Percentiles rank a stretch among this genome's conserved stretches.
phyloP scores from a whole-genome alignment of 1,139 yeast species.

The Suhomyces terraborum region DNA sequence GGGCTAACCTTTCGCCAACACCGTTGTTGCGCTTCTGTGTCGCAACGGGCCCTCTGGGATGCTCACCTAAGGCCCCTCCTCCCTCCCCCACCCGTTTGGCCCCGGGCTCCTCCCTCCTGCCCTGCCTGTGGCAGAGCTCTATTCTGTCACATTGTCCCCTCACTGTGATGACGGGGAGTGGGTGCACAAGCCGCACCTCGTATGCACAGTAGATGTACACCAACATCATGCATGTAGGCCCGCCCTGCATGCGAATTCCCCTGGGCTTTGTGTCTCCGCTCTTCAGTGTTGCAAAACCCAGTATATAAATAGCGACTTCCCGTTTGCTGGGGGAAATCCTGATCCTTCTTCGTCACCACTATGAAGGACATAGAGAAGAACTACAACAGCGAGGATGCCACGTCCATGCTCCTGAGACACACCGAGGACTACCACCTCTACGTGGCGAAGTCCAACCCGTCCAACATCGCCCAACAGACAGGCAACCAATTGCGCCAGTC shows the following conservation, averaged over 20 bases:
- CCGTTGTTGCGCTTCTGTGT: neutral
- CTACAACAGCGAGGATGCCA: conserved; percentile 23
- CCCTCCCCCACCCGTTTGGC: neutral
- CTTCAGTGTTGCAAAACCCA: conserved; percentile 1
- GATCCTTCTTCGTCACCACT: neutral
- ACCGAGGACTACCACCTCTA: conserved; percentile 53
- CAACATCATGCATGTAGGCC: neutral
- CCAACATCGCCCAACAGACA: conserved; percentile 36
- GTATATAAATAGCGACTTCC: conserved; percentile 4
- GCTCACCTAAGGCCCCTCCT: no score
- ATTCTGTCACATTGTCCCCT: no score
- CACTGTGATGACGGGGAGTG: neutral
- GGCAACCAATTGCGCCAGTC: conserved; percentile 62
- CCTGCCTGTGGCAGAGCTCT: neutral
- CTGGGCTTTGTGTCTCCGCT: conserved; percentile 1
- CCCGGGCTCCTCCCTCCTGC: neutral
- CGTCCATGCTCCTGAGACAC: conserved; percentile 43
- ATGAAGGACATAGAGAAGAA: conserved; percentile 27
- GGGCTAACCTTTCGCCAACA: neutral
- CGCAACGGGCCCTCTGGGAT: no score
- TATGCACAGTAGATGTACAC: neutral
- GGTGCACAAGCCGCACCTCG: conserved; percentile 1
- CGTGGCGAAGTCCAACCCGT: conserved; percentile 48
- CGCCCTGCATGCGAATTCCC: conserved; percentile 1
- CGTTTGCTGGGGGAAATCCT: no score